Percentiles rank a stretch among this genome's conserved stretches.
phyloP scores from a whole-genome alignment of 2,329 filamentous ascomycete genomes.

The Pseudonectria buxi region DNA sequence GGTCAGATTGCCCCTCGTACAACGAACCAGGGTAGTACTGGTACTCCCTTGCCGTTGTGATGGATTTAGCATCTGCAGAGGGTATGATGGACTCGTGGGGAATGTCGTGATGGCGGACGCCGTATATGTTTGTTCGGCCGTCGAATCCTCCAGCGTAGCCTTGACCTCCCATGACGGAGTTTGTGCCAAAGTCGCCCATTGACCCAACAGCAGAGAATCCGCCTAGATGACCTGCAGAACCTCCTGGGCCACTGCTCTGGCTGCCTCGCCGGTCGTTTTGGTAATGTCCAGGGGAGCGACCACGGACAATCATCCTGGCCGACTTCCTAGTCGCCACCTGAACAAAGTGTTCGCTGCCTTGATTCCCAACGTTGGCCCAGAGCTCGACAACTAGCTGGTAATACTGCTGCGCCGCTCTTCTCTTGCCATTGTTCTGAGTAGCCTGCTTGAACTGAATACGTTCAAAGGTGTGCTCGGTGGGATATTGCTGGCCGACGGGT shows the following conservation, averaged over 20 bases:
- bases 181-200: slow-evolving; percentile 23
- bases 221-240: slow-evolving; percentile 56
- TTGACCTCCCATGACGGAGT: slow-evolving; percentile 30
- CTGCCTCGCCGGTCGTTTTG: slow-evolving; percentile 63
- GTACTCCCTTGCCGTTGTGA: slow-evolving; percentile 44
- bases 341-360: slow-evolving; percentile 50
- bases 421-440: slow-evolving; percentile 88
- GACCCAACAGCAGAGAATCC: slow-evolving; percentile 24
- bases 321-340: slow-evolving; percentile 68
- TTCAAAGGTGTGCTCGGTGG: slow-evolving; percentile 64
- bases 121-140: slow-evolving; percentile 29
- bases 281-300: slow-evolving; percentile 75
- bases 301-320: slow-evolving; percentile 79
- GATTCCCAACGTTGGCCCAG: slow-evolving; percentile 58
- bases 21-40: slow-evolving; percentile 48
- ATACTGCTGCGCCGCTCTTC: slow-evolving; percentile 84
- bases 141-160: slow-evolving; percentile 23
- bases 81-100: slow-evolving; percentile 45
- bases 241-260: slow-evolving; percentile 59
- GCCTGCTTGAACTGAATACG: slow-evolving; percentile 92
- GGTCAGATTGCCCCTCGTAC: slow-evolving; percentile 41
- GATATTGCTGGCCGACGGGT: slow-evolving; percentile 29
- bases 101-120: slow-evolving; percentile 43
- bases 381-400: slow-evolving; percentile 87
- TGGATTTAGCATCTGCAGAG: slow-evolving; percentile 44